Evolutionary conservation across 192 early-diverging fungal species (phyloP).

Genomic region (Kappamyces sp.): DNA sequence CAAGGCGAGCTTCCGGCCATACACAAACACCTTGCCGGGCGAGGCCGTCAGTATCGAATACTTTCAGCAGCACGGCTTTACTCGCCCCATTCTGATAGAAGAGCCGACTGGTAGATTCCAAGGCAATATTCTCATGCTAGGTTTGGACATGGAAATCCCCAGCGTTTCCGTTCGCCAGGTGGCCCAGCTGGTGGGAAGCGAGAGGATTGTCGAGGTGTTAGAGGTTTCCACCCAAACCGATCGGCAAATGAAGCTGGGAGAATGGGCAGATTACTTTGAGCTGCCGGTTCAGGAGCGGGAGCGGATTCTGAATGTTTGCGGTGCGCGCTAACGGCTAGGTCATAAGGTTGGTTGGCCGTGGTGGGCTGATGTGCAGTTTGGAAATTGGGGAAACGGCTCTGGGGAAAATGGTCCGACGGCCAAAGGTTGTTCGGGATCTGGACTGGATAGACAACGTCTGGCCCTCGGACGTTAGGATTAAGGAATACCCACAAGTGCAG

Average conservation of each 20-base stretch:
- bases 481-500: constrained; percentile 81
- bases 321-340: neutral
- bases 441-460: constrained; percentile 87
- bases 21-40: constrained; percentile 64
- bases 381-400: constrained; percentile 75
- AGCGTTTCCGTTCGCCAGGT: constrained; percentile 4
- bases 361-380: constrained; percentile 47
- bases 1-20: constrained; percentile 59
- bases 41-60: constrained; percentile 63
- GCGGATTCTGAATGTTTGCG: constrained; percentile 65
- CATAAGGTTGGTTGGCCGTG: no score
- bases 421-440: constrained; percentile 73
- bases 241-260: constrained; percentile 66
- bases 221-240: constrained; percentile 88
- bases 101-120: constrained; percentile 26
- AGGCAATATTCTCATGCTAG: constrained; percentile 10
- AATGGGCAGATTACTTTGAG: constrained; percentile 79
- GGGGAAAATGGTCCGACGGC: constrained; percentile 60
- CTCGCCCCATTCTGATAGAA: constrained; percentile 70
- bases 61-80: constrained; percentile 55
- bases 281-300: constrained; percentile 48
- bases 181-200: constrained; percentile 34
- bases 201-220: constrained; percentile 79
- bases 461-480: constrained; percentile 54
- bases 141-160: constrained; percentile 83